These are phyloP conservation scores for Cryptococcus jaspeensis DNA, from an alignment of 1,284 basidiomycete species.

Conservation along the genomic window DNA sequence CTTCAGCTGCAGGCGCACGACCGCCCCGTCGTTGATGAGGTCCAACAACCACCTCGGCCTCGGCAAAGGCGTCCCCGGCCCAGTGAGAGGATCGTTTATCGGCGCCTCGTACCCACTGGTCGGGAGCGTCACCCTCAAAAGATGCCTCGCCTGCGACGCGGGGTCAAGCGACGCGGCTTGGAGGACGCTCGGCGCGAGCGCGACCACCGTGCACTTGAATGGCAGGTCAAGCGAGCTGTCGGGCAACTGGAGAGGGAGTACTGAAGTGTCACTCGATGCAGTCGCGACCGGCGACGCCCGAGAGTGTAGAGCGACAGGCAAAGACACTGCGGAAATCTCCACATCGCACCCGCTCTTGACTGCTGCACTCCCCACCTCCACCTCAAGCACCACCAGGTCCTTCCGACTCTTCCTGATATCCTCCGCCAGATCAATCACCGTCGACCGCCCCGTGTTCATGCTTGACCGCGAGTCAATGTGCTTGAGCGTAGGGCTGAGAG, in stretches of 20 bases:
- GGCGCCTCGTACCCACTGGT: conserved; percentile 74
- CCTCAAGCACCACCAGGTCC: conserved; percentile 40
- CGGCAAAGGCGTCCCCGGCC: conserved; percentile 61
- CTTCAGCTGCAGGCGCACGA: conserved; percentile 62
- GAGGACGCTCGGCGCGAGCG: conserved; percentile 72
- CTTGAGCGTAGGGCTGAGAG: conserved; percentile 25
- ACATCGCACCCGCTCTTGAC: conserved; percentile 41
- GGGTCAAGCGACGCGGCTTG: conserved; percentile 61
- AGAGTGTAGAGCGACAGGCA: conserved; percentile 33
- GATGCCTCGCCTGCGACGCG: conserved; percentile 59
- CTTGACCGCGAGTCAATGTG: conserved; percentile 35
- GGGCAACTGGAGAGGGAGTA: conserved; percentile 31
- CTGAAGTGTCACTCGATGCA: conserved; percentile 6
- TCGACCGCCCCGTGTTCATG: conserved; percentile 34
- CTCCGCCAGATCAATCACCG: conserved; percentile 40
- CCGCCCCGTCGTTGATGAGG: conserved; percentile 65
- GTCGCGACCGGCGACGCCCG: neutral
- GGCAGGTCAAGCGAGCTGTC: conserved; percentile 35
- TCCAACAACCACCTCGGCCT: conserved; percentile 73
- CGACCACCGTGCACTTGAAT: conserved; percentile 51
- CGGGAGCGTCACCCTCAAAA: conserved; percentile 73
- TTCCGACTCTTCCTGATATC: conserved; percentile 40
- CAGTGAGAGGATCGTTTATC: conserved; percentile 75
- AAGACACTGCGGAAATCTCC: conserved; percentile 33
- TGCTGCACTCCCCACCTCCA: conserved; percentile 36